Base-by-base conservation (phyloP, 345 rosid genomes). In the Populus pruinosa region DNA sequence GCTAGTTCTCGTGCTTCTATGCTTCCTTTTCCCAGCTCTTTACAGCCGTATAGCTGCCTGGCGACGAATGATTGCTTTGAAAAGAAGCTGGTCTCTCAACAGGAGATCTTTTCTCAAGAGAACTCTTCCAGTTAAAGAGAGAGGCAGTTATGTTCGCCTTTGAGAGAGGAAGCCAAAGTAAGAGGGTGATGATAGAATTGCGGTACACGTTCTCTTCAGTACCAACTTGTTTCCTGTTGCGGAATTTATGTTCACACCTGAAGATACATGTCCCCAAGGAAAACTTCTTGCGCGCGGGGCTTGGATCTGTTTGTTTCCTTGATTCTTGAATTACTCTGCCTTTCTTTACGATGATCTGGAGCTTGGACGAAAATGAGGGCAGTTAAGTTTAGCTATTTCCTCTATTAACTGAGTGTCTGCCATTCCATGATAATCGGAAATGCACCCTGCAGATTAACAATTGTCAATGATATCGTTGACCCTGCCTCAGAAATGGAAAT, bases 91-190 rank as follows among this genome's bases (percentile, higher is more conserved):
- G 97, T 85, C 98, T 9, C 81, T 83, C 70, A 90, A 91, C 80
- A 79, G 93, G 83, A 93, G 80, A 78, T 92, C 98, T 7, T 89
- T 89, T 76, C 88, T 88, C 77, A 82, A 66, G 82, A 87, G 89
- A 87, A 81, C 90, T 23, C 73, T 38, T 43, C 85, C 84, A 36
- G 70, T 61, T 36, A 86, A 88, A 67, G 94, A 87, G 80, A 86
- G 89, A 76, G 84, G 83, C n/a, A 92, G 97, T 70, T 96, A 92
- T 76, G 90, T 91, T 65, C 86, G 97, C 79, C 86, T 96, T 79
- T 96, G 86, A 89, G 29, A 29, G 25, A 47, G 70, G 12, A 64
- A 38, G 29, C 36, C 41, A 43, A 33, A 56, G 6, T 10, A 69
- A 13, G 27, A 69, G 5, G 49, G 39, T 62, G 38, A 63, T 7